Base-by-base conservation (phyloP, 139 green algal species). In the Coelastrella sp. region DNA sequence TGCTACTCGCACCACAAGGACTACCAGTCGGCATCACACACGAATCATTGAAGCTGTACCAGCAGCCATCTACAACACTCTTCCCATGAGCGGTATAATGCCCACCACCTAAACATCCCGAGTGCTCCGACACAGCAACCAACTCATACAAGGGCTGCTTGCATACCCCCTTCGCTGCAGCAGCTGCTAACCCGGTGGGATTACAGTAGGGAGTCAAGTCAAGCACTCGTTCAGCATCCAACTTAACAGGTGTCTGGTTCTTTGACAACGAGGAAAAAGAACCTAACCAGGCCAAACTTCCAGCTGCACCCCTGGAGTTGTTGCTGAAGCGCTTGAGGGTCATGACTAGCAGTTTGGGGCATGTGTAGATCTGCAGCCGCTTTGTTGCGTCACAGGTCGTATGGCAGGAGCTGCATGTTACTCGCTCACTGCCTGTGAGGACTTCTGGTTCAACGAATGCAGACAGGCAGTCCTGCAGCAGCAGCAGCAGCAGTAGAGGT, bases 321-420 rank as follows among this genome's bases (percentile, higher is more conserved):
- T 63, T 88, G 84, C 48, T 77, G 72, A 95, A 95, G 77, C 93
- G 89, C 80, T 96, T 96, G 23, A 96, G 89, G 41, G 91, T 90
- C 17, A 96, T 57, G 35, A 96, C 81, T 40, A 95, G 90, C 38
- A 92, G 84, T 1, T 63, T 69, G 0, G 92, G 92, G 15, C 66
- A 88, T 15, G 69, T 71, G 34, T 88, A 94, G 17, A 95, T 71
- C 45, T 91, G 90, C 85, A 96, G 87, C 59, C 81, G 79, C 88
- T 95, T 96, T 63, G 75, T 88, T n/a, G 92, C 89, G 3, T 84
- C 64, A n/a, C 88, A 85, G 21, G 82, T 80, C 8, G 53, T 43
- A 66, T 93, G 93, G 88, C 93, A 94, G 32, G 68, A 57, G 45
- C 92, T 91, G 83, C 93, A 94, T 63, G 91, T 91, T 87, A 69